These are phyloP conservation scores for Malassezia brasiliensis DNA, from an alignment of 1,284 basidiomycete genomes.

Conservation along the genomic window DNA sequence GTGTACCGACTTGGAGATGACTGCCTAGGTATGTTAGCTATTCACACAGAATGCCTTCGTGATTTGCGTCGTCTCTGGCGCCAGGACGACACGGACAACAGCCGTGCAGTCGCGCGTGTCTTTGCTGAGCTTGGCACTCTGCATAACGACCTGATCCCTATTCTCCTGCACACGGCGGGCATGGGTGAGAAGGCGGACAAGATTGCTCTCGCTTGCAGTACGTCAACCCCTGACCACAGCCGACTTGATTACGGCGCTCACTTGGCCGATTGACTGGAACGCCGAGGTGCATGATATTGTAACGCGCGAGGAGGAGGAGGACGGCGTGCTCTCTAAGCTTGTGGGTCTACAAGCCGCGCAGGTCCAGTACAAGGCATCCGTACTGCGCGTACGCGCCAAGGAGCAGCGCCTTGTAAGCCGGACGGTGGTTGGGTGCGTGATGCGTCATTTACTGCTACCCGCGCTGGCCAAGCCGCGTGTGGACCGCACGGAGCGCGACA, in stretches of 20 bases:
- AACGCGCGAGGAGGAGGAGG: slow-evolving; percentile 30
- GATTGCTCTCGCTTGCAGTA: slow-evolving; percentile 40
- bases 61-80: slow-evolving; percentile 43
- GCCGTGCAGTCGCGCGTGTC: slow-evolving; percentile 37
- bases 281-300: slow-evolving; percentile 37
- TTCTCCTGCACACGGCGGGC: slow-evolving; percentile 40
- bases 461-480: slow-evolving; percentile 35
- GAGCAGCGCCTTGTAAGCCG: slow-evolving; percentile 19
- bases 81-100: slow-evolving; percentile 40
- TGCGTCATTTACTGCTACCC: slow-evolving; percentile 39
- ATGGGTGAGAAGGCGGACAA: slow-evolving; percentile 28
- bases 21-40: slow-evolving; percentile 25
- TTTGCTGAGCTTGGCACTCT: slow-evolving; percentile 42
- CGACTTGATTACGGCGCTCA: slow-evolving; percentile 45
- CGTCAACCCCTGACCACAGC: slow-evolving; percentile 1
- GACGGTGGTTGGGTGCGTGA: slow-evolving; percentile 32
- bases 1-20: slow-evolving; percentile 38
- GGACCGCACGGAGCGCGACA: slow-evolving; percentile 34
- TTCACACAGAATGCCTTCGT: slow-evolving; percentile 27
- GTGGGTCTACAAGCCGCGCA: slow-evolving; percentile 28
- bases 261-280: slow-evolving; percentile 43
- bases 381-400: slow-evolving; percentile 29
- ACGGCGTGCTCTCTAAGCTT: slow-evolving; percentile 24
- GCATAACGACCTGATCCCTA: slow-evolving; percentile 41
- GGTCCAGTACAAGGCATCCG: slow-evolving; percentile 42